Evolutionary conservation across 192 early-diverging fungal species (phyloP).

Genomic region (Chytriomyces sp.): DNA sequence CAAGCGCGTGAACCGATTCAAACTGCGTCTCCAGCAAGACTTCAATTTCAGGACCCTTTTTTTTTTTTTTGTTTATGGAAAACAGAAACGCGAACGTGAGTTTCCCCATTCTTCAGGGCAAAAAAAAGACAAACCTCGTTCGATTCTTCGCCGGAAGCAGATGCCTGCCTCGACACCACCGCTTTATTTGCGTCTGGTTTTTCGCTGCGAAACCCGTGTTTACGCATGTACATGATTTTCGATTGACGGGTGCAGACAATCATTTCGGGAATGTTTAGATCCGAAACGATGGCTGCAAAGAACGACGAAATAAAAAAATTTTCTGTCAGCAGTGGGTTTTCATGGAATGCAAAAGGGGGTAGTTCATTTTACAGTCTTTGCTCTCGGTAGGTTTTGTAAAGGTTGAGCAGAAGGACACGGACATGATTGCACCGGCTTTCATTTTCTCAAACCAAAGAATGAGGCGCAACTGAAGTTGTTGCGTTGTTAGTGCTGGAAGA

Average conservation of each 20-base stretch:
- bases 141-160: not conserved
- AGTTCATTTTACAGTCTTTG: conserved; percentile 25
- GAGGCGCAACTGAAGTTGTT: conserved; percentile 46
- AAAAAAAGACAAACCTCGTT: not conserved
- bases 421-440: conserved; percentile 49
- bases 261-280: conserved; percentile 51
- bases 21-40: conserved; percentile 51
- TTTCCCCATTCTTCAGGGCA: not conserved
- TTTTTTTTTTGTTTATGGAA: not conserved
- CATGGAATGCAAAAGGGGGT: not conserved
- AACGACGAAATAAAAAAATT: not conserved
- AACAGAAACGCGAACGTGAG: not conserved
- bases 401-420: conserved; percentile 44
- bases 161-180: too few species aligned
- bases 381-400: conserved; percentile 6
- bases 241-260: conserved; percentile 48
- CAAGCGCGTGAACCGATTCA: conserved; percentile 43
- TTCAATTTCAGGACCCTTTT: conserved; percentile 29
- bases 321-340: not conserved
- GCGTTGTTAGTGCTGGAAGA: not conserved
- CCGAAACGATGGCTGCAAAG: conserved; percentile 34
- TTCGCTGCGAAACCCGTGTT: not conserved
- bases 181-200: not conserved
- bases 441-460: conserved; percentile 59
- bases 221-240: conserved; percentile 40